These are phyloP conservation scores for Asterionellopsis glacialis DNA, from an alignment of 108 stramenopile species.

Conservation along the genomic window DNA sequence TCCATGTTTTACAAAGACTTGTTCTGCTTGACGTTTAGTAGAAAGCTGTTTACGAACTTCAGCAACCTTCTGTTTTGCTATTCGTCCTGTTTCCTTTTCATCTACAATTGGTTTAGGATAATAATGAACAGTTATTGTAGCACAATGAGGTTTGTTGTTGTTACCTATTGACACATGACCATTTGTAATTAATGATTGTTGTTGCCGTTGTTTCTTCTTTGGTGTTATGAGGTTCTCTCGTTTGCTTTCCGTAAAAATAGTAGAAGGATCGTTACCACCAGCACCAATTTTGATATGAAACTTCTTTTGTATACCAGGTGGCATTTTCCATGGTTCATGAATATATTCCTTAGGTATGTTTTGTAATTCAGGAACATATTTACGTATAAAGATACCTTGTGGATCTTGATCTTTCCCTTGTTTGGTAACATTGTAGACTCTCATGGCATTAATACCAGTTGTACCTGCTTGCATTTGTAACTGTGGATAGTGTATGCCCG, in stretches of 20 bases:
- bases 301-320: slow-evolving; percentile 50
- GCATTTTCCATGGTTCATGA: slow-evolving; percentile 97
- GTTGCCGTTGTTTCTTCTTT: slow-evolving; percentile 1
- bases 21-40: slow-evolving; percentile 40
- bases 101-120: slow-evolving; percentile 94
- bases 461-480: slow-evolving; percentile 81
- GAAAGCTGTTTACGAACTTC: slow-evolving; percentile 41
- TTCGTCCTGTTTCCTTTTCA: slow-evolving; percentile 47
- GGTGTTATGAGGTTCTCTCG: too few species aligned
- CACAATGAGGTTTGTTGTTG: too few species aligned
- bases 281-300: slow-evolving; percentile 69
- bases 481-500: slow-evolving; percentile 71
- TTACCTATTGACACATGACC: too few species aligned
- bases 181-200: background rate
- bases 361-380: slow-evolving; percentile 77
- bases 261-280: slow-evolving; percentile 11
- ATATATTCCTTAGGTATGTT: slow-evolving; percentile 89
- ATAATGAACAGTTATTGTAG: background rate
- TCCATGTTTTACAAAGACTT: slow-evolving; percentile 63
- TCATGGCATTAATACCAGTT: slow-evolving; percentile 73
- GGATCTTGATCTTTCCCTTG: slow-evolving; percentile 91
- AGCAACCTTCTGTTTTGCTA: slow-evolving; percentile 53
- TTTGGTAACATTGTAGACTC: slow-evolving; percentile 72
- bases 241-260: too few species aligned
- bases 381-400: slow-evolving; percentile 86